Conservation (phyloP, 1,139 yeast genomes). For the Suhomyces atakaporum region DNA sequence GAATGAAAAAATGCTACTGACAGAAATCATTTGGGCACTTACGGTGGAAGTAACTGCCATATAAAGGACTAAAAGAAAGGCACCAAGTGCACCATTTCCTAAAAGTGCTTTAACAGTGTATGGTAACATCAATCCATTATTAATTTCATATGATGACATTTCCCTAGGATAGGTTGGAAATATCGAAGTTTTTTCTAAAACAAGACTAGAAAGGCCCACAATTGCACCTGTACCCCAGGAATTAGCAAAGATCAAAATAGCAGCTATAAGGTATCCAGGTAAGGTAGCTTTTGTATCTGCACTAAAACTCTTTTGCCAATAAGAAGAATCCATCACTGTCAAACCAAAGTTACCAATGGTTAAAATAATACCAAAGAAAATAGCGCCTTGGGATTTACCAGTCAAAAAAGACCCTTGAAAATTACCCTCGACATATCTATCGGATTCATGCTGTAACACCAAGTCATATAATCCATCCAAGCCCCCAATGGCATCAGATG, state of each 20-base stretch:
- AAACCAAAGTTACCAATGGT: slow-evolving; percentile 34
- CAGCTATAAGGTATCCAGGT: slow-evolving; percentile 41
- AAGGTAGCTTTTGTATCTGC: slow-evolving; percentile 36
- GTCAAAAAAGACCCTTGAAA: slow-evolving; percentile 37
- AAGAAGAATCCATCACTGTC: slow-evolving; percentile 34
- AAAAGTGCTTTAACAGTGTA: slow-evolving; percentile 28
- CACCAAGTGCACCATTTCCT: slow-evolving; percentile 33
- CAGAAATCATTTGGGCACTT: slow-evolving; percentile 35
- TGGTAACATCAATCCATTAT: slow-evolving; percentile 32
- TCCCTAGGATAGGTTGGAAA: slow-evolving; percentile 35
- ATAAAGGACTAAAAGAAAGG: slow-evolving; percentile 28
- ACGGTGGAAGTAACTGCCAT: slow-evolving; percentile 37
- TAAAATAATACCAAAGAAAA: slow-evolving; percentile 31
- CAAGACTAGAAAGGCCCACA: slow-evolving; percentile 29
- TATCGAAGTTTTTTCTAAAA: slow-evolving; percentile 24
- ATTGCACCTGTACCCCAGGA: slow-evolving; percentile 36
- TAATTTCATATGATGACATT: slow-evolving; percentile 28
- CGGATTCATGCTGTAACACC: slow-evolving; percentile 18
- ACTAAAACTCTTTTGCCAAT: slow-evolving; percentile 39
- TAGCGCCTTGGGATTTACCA: slow-evolving; percentile 35
- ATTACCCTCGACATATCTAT: slow-evolving; percentile 31
- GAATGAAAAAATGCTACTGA: slow-evolving; percentile 31
- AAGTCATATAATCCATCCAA: slow-evolving; percentile 30
- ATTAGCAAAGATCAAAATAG: slow-evolving; percentile 33
- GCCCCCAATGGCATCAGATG: slow-evolving; percentile 31